Base-by-base conservation (phyloP, 192 early-diverging fungal species). In the Backusella tarrabulga region DNA sequence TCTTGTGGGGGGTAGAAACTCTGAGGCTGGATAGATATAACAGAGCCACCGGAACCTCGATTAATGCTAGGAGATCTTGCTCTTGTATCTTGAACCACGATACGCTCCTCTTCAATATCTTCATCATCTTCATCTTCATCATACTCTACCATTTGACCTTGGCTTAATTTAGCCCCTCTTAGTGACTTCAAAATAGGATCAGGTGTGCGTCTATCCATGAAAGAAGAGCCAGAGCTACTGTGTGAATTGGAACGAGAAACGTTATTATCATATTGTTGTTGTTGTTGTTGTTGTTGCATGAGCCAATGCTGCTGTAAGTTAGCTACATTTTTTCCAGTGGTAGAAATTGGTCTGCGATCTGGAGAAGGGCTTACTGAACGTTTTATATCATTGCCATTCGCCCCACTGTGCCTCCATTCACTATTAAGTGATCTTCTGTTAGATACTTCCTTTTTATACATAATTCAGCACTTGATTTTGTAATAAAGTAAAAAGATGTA, bases 291-390 rank as follows among this genome's bases (percentile, higher is more conserved):
- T 32, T 81, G 80, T 29, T 69, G 67, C 21, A 72, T 67, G 1
- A 81, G 23, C 40, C 69, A 56, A 38, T 82, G 76, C 41, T 82
- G 72, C 21, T 79, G 77, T 42, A 78, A 54, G 32, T 71, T 36
- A 52, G 80, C 80, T 34, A 78, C 77, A 15, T 69, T 72, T 15
- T 81, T 74, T 23, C 80, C 80, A 32, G 32, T 7, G 15, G 14
- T 75, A n/a, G 35, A 41, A 29, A 23, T 44, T 2, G 29, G 56
- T 29, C 56, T 63, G 11, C 56, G 56, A 29, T 63, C 56, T 63
- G 56, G 56, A 29, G 56, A 63, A 26, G 56, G 56, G 8, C 56
- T 63, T 63, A 63, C 23, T 29, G 56, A 63, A 14, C 56, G 56
- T 12, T 63, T 63, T 29, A 63, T 63, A 63, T 63, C 56, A 63